Percentiles rank a stretch among this genome's conserved stretches.
These are phyloP conservation scores for Solidago caesia DNA, from an alignment of 129 eudicot genomes.

Conservation along the genomic window DNA sequence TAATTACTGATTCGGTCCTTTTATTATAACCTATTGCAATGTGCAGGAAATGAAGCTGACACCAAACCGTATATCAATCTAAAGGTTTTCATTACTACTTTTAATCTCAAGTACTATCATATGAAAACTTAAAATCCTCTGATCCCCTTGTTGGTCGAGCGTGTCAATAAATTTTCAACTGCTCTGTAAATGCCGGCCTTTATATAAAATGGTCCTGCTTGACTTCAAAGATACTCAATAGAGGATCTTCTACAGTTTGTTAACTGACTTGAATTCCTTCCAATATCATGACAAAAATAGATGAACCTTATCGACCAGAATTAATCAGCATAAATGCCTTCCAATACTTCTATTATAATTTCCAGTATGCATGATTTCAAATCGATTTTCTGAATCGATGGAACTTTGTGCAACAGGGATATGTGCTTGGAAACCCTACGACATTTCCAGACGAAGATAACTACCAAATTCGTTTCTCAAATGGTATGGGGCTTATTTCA, in stretches of 20 bases:
- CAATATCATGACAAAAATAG: too few relatives aligned
- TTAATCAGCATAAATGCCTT: background rate
- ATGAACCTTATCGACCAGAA: too few relatives aligned
- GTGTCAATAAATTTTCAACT: too few relatives aligned
- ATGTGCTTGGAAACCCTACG: conserved; percentile 55
- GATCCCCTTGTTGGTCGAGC: too few relatives aligned
- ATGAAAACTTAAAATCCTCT: background rate
- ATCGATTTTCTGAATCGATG: background rate
- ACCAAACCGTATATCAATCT: conserved; percentile 40
- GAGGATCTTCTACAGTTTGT: background rate
- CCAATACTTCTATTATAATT: background rate
- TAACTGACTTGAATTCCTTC: too few relatives aligned
- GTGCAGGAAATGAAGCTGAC: conserved; percentile 48
- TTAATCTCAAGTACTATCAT: background rate
- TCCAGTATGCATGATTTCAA: background rate
- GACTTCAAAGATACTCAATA: background rate
- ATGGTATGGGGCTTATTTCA: conserved; percentile 70
- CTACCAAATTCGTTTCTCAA: conserved; percentile 33
- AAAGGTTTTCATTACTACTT: conserved; percentile 30
- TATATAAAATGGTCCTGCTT: background rate
- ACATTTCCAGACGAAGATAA: conserved; percentile 24
- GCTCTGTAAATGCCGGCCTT: too few relatives aligned
- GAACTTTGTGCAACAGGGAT: conserved; percentile 42
- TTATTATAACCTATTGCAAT: background rate
- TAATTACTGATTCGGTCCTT: too few relatives aligned